Conservation (phyloP, 257 asterid species). For the Jaltomata sinuosa region DNA sequence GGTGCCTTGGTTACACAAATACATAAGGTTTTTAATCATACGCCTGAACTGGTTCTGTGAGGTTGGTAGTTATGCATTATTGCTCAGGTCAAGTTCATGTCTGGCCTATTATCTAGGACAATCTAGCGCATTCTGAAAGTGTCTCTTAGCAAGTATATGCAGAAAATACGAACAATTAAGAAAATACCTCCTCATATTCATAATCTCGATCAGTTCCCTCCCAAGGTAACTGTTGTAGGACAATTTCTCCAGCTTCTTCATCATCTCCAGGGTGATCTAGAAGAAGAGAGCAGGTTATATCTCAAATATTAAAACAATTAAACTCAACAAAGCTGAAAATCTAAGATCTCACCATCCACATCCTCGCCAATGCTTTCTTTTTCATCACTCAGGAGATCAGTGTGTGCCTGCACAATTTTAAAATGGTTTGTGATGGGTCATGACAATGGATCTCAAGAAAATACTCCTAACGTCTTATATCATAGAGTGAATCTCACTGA, state of each 20-base stretch:
- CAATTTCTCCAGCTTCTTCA: conserved; percentile 74
- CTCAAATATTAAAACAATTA: neutral
- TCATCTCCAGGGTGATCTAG: conserved; percentile 61
- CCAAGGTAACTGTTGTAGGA: conserved; percentile 71
- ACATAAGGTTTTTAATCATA: neutral
- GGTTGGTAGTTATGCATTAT: neutral
- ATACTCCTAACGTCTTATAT: neutral
- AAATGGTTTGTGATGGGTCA: neutral
- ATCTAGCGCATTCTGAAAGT: neutral
- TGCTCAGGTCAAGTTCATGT: neutral
- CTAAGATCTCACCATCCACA: conserved; percentile 39
- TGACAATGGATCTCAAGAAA: neutral
- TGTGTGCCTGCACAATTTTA: conserved; percentile 41
- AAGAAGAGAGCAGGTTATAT: neutral
- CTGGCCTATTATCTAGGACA: neutral
- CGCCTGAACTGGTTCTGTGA: neutral
- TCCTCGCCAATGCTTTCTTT: conserved; percentile 53
- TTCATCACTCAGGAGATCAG: conserved; percentile 60
- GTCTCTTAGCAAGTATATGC: neutral
- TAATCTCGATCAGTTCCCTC: conserved; percentile 94
- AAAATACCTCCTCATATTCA: conserved; percentile 67
- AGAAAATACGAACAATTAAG: neutral
- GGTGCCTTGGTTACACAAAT: neutral
- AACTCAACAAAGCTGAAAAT: conserved; percentile 1
- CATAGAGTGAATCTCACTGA: neutral